Evolutionary conservation across 495 filamentous ascomycete species (phyloP).

Genomic region (Neurospora sp.): DNA sequence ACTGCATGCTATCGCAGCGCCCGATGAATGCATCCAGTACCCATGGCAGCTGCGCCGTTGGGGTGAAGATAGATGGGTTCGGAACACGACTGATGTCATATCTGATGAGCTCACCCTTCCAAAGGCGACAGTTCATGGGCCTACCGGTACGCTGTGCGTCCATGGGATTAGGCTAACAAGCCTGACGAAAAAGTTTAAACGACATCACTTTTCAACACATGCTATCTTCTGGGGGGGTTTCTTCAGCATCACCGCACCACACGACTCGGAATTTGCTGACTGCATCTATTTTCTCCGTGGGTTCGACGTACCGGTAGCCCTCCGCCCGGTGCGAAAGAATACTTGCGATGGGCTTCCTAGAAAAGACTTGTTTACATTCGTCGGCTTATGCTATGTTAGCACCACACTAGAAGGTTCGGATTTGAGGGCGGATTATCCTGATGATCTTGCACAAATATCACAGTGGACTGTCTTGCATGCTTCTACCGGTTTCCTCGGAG

Average conservation of each 20-base stretch:
- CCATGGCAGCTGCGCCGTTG: neutral
- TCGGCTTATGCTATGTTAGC: constrained; percentile 5
- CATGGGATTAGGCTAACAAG: constrained; percentile 6
- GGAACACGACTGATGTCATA: neutral
- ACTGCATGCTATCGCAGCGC: neutral
- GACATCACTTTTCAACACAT: neutral
- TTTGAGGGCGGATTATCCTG: neutral
- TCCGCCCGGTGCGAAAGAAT: constrained; percentile 1
- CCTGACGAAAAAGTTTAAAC: neutral
- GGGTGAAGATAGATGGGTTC: neutral
- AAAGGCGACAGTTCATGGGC: constrained; percentile 1
- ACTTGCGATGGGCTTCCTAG: neutral
- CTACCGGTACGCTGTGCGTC: constrained; percentile 6
- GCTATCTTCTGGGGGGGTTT: neutral
- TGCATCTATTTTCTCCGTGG: constrained; percentile 8
- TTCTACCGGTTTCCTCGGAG: neutral
- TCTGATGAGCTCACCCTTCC: neutral
- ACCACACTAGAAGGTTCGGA: neutral
- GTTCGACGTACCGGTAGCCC: constrained; percentile 3
- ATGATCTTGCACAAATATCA: neutral
- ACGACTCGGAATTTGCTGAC: neutral
- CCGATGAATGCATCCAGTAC: neutral
- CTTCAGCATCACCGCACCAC: constrained; percentile 4
- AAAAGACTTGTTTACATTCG: constrained; percentile 5
- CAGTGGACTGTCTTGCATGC: neutral